Evolutionary conservation across 208 protist species (phyloP), one percentile per base, ranked within the genome.

Genomic region (Naegleria gruberi): DNA sequence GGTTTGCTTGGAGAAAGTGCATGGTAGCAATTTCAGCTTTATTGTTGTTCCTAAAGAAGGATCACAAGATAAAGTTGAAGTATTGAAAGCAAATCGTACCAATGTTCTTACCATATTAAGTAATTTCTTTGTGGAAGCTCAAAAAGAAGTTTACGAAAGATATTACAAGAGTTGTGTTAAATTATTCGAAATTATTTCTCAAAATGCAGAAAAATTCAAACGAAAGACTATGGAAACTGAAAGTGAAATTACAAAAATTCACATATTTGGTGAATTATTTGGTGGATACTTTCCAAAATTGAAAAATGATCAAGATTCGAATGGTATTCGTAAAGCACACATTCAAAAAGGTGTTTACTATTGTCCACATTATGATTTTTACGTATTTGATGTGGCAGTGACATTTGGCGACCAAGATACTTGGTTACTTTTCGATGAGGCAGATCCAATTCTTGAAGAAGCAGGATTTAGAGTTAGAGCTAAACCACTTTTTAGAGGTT

Each of bases 331-430:
- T 7, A 77, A n/a, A 77, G 40, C 23, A 10, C 77, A 41, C n/a
- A 83, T 83, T 30, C 77, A 83, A 83, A 83, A 83, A 44, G 77
- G 77, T 44, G 77, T 83, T 23, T 44, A 83, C 44, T 83, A 83
- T 26, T 83, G 77, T 44, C 40, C n/a, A 26, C 40, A 83, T 41
- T 83, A 44, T 83, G 77, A 83, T 44, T 83, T 83, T 44, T 83
- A 83, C 44, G 77, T 34, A 6, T 83, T 83, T 44, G 77, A 83
- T 44, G 37, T 83, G 12, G 12, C 6, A 44, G 34, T 40, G 10
- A n/a, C 77, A 5, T 41, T 41, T 83, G 77, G 26, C 5, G 12
- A 41, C 17, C 37, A 83, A 44, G 77, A 83, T 15, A 44, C 15
- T 44, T 83, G 77, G 77, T 40, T 43, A 26, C 10, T 34, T 83